Conservation (phyloP, 2,329 filamentous ascomycete species). For the Fusarium haematococcum region DNA sequence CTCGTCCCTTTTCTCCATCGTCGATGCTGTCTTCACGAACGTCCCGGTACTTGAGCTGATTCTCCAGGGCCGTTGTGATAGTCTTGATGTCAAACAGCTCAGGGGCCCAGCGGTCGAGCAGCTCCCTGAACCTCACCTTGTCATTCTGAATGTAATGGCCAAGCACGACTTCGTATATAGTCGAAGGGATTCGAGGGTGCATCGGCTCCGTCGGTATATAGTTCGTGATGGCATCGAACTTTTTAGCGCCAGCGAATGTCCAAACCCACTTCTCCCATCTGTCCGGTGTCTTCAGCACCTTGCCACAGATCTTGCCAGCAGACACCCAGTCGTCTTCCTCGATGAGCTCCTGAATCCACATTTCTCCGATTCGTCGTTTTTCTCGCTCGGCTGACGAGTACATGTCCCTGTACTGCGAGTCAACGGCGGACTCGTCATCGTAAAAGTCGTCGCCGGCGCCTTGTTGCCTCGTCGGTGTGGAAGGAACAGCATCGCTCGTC, state of each 20-base stretch:
- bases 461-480: constrained; percentile 56
- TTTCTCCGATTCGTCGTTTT: constrained; percentile 89
- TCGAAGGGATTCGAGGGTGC: constrained; percentile 80
- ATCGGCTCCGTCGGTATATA: constrained; percentile 84
- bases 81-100: constrained; percentile 85
- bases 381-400: constrained; percentile 83
- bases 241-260: constrained; percentile 86
- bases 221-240: constrained; percentile 89
- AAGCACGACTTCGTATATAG: constrained; percentile 89
- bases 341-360: constrained; percentile 91
- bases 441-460: constrained; percentile 73
- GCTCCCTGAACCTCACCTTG: constrained; percentile 78
- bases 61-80: constrained; percentile 82
- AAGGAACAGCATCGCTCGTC: constrained; percentile 53
- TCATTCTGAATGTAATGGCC: constrained; percentile 88
- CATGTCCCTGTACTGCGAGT: constrained; percentile 67
- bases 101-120: constrained; percentile 86
- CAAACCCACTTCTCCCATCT: constrained; percentile 97
- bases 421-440: constrained; percentile 71
- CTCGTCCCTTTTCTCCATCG: constrained; percentile 76
- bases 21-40: constrained; percentile 82
- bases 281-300: constrained; percentile 81
- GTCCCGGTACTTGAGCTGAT: constrained; percentile 81
- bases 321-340: constrained; percentile 78
- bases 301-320: constrained; percentile 84